Conservation (phyloP, 768 basidiomycete genomes). For the Lentinus brumalis region DNA sequence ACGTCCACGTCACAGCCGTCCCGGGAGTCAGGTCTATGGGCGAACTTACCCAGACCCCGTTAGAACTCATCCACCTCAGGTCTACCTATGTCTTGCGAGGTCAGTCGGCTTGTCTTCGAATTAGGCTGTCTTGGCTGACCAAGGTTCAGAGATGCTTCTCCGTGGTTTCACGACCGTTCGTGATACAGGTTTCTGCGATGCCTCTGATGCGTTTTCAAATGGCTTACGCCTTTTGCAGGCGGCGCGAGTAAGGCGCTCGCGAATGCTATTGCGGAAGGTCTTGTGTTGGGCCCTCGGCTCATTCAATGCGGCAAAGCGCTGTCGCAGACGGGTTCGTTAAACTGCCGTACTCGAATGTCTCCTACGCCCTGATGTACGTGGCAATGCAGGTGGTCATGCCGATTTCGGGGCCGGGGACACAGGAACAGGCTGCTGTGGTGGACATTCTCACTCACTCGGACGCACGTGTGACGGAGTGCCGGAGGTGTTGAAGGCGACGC, state of each 20-base stretch:
- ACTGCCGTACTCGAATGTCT: not conserved
- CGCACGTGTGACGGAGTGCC: constrained; percentile 42
- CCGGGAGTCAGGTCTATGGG: constrained; percentile 42
- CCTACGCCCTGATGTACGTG: not conserved
- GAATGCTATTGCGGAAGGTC: constrained; percentile 40
- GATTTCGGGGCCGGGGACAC: constrained; percentile 30
- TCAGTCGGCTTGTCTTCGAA: not conserved
- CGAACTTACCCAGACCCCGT: constrained; percentile 35
- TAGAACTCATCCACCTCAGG: constrained; percentile 37
- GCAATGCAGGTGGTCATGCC: constrained; percentile 38
- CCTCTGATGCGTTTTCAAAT: not conserved
- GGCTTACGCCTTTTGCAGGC: constrained; percentile 2
- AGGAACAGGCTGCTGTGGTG: constrained; percentile 38
- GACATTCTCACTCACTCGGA: constrained; percentile 31
- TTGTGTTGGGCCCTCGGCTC: constrained; percentile 39
- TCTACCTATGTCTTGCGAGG: constrained; percentile 42
- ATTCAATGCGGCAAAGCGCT: constrained; percentile 43
- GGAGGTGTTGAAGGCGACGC: constrained; percentile 36
- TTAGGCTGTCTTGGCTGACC: not conserved
- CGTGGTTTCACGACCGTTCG: constrained; percentile 44
- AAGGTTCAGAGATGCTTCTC: constrained; percentile 37
- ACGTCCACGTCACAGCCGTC: constrained; percentile 45
- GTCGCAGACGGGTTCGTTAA: constrained; percentile 38
- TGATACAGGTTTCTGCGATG: constrained; percentile 31
- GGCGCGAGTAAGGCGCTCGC: constrained; percentile 42